Conservation (phyloP, 2,329 filamentous ascomycete species). For the Colletotrichum melonis region DNA sequence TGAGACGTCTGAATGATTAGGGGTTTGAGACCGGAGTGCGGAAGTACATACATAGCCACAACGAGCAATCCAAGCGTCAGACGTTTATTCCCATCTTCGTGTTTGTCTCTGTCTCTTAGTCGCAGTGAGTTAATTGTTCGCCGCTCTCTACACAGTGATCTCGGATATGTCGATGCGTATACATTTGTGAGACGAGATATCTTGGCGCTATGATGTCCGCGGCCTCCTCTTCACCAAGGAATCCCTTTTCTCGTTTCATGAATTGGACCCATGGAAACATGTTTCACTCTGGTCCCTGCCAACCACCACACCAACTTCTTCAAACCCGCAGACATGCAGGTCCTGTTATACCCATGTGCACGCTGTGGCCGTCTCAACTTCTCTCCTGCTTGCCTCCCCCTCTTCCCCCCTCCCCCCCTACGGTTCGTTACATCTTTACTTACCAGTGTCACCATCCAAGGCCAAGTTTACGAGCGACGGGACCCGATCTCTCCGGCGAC, state of each 20-base stretch:
- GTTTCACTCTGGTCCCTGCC: conserved; percentile 23
- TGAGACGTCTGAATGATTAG: background rate
- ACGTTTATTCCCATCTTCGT: background rate
- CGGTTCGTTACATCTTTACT: too few relatives aligned
- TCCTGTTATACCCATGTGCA: background rate
- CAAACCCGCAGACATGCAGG: background rate
- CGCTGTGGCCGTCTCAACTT: conserved; percentile 6
- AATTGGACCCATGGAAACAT: conserved; percentile 22
- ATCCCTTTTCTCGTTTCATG: conserved; percentile 20
- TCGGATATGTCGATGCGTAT: background rate
- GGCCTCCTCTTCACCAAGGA: background rate
- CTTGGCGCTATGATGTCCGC: conserved; percentile 20
- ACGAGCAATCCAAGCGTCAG: conserved; percentile 19
- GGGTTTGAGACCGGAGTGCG: conserved; percentile 1
- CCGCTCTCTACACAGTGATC: background rate
- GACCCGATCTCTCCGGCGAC: background rate
- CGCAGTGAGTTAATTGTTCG: background rate
- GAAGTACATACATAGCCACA: conserved; percentile 21
- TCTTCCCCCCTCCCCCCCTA: too few relatives aligned
- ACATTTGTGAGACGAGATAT: background rate
- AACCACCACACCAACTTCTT: background rate
- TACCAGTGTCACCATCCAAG: background rate
- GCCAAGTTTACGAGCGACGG: background rate
- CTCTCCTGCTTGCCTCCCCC: background rate
- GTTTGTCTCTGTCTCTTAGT: background rate